phyloP scores from a whole-genome alignment of 176 grass and related monocot species.

The Aegilops tauschii region DNA sequence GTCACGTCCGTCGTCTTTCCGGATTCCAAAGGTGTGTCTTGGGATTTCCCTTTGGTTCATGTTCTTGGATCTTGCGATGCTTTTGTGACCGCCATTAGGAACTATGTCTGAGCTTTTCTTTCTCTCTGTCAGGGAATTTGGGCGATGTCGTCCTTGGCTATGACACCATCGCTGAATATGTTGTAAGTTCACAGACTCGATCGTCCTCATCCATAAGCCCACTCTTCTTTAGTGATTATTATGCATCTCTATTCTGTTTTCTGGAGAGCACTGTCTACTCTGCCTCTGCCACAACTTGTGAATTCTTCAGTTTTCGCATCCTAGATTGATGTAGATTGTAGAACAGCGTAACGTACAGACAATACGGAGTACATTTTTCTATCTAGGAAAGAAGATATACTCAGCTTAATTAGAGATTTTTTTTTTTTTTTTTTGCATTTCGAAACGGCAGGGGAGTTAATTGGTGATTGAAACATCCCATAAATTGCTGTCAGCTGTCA shows the following conservation, averaged over 20 bases:
- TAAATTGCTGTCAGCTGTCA: neutral
- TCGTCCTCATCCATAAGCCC: neutral
- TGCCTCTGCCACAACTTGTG: neutral
- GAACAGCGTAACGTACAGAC: neutral
- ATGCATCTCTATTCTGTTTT: neutral
- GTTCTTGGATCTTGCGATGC: neutral
- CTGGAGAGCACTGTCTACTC: neutral
- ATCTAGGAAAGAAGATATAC: neutral
- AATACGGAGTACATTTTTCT: neutral
- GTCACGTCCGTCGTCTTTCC: slow-evolving; percentile 73
- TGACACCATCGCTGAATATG: slow-evolving; percentile 72
- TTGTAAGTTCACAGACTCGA: slow-evolving; percentile 49
- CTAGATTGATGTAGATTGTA: neutral
- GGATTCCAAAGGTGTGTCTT: slow-evolving; percentile 68
- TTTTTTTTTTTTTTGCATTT: neutral
- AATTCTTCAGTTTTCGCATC: neutral
- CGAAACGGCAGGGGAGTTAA: neutral
- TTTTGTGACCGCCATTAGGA: neutral
- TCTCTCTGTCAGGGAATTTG: slow-evolving; percentile 45
- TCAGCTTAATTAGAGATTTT: neutral
- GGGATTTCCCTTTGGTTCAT: neutral
- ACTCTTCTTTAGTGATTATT: neutral
- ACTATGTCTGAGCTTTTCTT: neutral
- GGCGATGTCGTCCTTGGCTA: slow-evolving; percentile 79
- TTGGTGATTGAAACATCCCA: neutral